These are phyloP conservation scores for Sungouiozyma intestinalis DNA, from an alignment of 805 yeast genomes.

Conservation along the genomic window DNA sequence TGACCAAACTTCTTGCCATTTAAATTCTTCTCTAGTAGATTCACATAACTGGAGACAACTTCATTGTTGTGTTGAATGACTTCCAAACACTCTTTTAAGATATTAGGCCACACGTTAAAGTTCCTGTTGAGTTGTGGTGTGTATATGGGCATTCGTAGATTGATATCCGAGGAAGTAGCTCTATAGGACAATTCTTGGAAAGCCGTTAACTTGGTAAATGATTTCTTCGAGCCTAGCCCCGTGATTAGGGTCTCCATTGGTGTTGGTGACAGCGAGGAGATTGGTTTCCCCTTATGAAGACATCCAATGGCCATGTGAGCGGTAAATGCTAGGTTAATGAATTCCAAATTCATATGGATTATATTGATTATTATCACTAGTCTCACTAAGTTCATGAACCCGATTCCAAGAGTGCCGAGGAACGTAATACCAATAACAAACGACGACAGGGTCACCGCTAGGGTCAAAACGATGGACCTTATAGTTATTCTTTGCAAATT, in stretches of 20 bases:
- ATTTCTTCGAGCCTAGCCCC: slow-evolving; percentile 46
- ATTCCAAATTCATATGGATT: slow-evolving; percentile 40
- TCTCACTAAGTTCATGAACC: slow-evolving; percentile 25
- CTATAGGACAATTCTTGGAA: slow-evolving; percentile 66
- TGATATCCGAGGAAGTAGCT: slow-evolving; percentile 38
- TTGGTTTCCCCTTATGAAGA: slow-evolving; percentile 51
- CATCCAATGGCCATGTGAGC: slow-evolving; percentile 67
- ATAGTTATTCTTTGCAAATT: slow-evolving; percentile 28
- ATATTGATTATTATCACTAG: slow-evolving; percentile 28
- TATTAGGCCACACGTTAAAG: slow-evolving; percentile 40
- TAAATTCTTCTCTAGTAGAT: slow-evolving; percentile 11
- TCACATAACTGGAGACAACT: slow-evolving; percentile 22
- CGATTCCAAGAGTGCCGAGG: slow-evolving; percentile 10
- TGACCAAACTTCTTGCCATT: neutral
- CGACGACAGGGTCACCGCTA: slow-evolving; percentile 11
- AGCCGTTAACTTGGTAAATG: slow-evolving; percentile 50
- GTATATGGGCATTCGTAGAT: slow-evolving; percentile 45
- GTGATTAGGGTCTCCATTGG: slow-evolving; percentile 55
- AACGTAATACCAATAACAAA: slow-evolving; percentile 30
- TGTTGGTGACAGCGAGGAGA: slow-evolving; percentile 43
- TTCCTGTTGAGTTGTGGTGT: slow-evolving; percentile 36
- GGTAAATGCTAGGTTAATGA: slow-evolving; percentile 45
- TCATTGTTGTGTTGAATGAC: slow-evolving; percentile 42
- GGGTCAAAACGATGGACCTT: slow-evolving; percentile 19
- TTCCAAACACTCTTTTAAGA: slow-evolving; percentile 49